Base-by-base conservation (phyloP, 2,329 filamentous ascomycete genomes). In the Aspergillus sp. region DNA sequence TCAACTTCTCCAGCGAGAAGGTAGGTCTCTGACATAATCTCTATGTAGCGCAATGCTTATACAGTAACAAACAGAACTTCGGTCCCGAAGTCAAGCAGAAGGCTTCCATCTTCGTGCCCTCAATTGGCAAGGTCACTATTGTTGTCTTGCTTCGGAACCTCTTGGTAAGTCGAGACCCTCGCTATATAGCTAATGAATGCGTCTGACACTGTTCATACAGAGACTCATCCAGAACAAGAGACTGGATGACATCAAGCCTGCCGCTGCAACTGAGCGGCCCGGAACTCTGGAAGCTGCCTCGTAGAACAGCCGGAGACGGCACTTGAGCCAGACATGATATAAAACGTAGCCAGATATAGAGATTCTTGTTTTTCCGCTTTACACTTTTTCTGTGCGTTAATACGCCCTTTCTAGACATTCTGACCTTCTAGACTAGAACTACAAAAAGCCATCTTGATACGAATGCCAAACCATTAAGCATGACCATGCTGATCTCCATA, bases 51-150 rank as follows among this genome's bases (percentile, higher is more conserved):
- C 48, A n/a, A 43, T 43, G 34, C 61, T 65, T 57, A 65, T 25
- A 46, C 43, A 30, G 2, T 13, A 25, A 49, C 43, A 2, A 53
- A 45, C 69, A 87, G 82, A 98, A 99, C 80, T 98, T 98, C 78
- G 89, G 89, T 64, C 88, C 90, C 0, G 91, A 91, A 52, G 88
- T 98, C 68, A 98, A 97, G 81, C 91, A 97, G 76, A 96, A 93
- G 82, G 95, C 95, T 2, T 93, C 92, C 5, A 96, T 99, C 71
- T 99, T 97, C 71, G 93, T 98, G 19, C 95, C 95, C 1, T 95
- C 94, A 0, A 96, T 97, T 68, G 95, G 95, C 70, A 99, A 98
- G 82, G 94, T 98, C 52, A 99, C 95, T 0, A 98, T 98, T 75
- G 91, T 94, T 17, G 89, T 97, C 38, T 80, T 99, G 61, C 81